Conservation (phyloP, 2,329 filamentous ascomycete genomes). For the Aspergillus intermedius region DNA sequence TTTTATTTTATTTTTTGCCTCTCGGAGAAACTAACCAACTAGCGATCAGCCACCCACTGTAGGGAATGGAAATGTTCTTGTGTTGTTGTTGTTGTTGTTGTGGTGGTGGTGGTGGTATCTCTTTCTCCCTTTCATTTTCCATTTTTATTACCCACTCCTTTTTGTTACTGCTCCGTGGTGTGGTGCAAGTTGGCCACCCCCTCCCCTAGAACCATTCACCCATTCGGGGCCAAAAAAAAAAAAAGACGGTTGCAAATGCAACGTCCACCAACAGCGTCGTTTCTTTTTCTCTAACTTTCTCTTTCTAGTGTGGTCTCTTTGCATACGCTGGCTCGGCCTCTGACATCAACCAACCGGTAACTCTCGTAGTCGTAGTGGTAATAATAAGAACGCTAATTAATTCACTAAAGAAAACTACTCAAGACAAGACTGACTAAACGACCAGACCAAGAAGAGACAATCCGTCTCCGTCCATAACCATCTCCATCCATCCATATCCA, state of each 20-base stretch:
- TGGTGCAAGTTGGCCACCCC: not conserved
- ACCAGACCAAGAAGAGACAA: conserved; percentile 22
- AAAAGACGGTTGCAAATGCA: conserved; percentile 23
- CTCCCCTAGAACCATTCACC: not conserved
- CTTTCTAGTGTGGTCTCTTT: conserved; percentile 1
- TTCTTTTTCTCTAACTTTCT: not conserved
- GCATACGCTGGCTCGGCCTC: conserved; percentile 20
- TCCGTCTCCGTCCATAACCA: conserved; percentile 13
- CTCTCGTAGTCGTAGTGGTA: conserved; percentile 6
- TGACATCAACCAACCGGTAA: conserved; percentile 35
- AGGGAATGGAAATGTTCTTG: not conserved
- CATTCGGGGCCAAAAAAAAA: conserved; percentile 5
- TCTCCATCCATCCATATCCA: too few species aligned
- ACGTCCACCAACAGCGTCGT: not conserved
- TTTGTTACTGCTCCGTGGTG: not conserved
- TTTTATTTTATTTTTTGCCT: not conserved
- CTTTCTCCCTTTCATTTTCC: conserved; percentile 1
- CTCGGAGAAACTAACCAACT: not conserved
- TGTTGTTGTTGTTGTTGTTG: not conserved
- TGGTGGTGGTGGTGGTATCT: not conserved
- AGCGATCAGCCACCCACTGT: not conserved
- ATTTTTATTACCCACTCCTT: conserved; percentile 1
- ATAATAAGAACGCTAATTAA: too few species aligned
- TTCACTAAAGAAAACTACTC: too few species aligned
- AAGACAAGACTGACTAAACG: too few species aligned